phyloP scores from a whole-genome alignment of 2,329 filamentous ascomycete species.

The Phoma sp. region DNA sequence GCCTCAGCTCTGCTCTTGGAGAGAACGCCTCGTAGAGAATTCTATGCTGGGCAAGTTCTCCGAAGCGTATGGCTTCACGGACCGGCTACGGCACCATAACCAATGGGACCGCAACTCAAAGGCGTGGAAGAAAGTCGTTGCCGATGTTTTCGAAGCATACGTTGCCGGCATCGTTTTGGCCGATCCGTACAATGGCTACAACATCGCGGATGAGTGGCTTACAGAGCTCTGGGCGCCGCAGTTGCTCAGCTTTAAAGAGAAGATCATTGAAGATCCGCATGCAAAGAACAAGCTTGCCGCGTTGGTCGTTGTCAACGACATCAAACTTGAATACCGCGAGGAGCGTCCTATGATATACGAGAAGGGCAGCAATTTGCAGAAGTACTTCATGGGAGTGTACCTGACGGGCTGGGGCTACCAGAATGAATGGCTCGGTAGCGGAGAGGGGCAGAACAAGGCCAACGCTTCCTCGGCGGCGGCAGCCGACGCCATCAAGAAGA shows the following conservation, averaged over 20 bases:
- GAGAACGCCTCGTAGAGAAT: constrained; percentile 83
- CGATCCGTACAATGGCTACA: constrained; percentile 67
- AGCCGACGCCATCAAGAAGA: constrained; percentile 62
- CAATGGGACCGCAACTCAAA: constrained; percentile 38
- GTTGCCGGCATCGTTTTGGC: constrained; percentile 78
- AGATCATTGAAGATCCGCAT: constrained; percentile 44
- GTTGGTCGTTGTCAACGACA: constrained; percentile 39
- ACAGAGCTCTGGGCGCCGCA: constrained; percentile 70
- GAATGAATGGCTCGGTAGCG: constrained; percentile 66
- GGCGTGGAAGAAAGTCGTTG: constrained; percentile 70
- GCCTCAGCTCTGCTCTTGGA: constrained; percentile 75
- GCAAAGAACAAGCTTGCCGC: constrained; percentile 51
- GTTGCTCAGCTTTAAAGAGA: constrained; percentile 38
- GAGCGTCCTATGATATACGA: constrained; percentile 59
- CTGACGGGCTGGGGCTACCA: constrained; percentile 73
- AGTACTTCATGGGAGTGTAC: constrained; percentile 69
- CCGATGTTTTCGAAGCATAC: constrained; percentile 91
- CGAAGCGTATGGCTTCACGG: constrained; percentile 72
- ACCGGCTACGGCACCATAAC: constrained; percentile 62
- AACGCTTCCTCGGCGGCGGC: constrained; percentile 74
- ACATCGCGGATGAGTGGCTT: constrained; percentile 72
- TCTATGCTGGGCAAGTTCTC: constrained; percentile 75
- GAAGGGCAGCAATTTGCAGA: constrained; percentile 55
- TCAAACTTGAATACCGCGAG: constrained; percentile 56
- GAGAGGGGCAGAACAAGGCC: constrained; percentile 69